Conservation (phyloP, 2,329 filamentous ascomycete genomes). For the Colletotrichum lupini region DNA sequence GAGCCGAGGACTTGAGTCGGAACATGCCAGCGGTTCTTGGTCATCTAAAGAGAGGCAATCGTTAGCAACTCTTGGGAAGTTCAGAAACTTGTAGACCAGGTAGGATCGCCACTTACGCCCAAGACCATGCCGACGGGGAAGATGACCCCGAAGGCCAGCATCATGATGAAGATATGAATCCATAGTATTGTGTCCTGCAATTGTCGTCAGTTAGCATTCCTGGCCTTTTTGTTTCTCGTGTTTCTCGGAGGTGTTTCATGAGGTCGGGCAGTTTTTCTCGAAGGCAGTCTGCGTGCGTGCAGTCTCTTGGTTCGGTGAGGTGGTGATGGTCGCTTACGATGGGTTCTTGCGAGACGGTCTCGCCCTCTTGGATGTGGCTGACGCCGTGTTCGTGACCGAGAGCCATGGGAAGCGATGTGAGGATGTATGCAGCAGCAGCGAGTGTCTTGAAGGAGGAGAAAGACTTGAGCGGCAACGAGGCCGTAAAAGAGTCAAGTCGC, state of each 20-base stretch:
- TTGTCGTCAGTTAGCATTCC: constrained; percentile 44
- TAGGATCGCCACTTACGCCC: constrained; percentile 69
- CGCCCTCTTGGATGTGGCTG: constrained; percentile 73
- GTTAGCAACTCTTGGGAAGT: constrained; percentile 21
- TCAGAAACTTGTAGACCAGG: not conserved
- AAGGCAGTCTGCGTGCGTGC: not conserved
- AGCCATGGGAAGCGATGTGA: constrained; percentile 35
- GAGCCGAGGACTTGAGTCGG: constrained; percentile 84
- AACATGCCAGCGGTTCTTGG: constrained; percentile 93
- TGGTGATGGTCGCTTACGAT: constrained; percentile 63
- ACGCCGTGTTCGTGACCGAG: constrained; percentile 60
- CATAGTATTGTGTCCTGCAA: constrained; percentile 83
- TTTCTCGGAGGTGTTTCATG: not conserved
- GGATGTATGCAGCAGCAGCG: constrained; percentile 13
- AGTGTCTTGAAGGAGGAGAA: constrained; percentile 8
- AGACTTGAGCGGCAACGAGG: constrained; percentile 23
- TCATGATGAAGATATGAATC: constrained; percentile 92
- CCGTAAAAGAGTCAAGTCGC: constrained; percentile 26
- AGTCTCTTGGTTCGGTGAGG: not conserved
- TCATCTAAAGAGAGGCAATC: constrained; percentile 68
- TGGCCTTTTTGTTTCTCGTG: not conserved
- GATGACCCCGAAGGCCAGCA: constrained; percentile 87
- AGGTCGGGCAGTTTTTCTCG: not conserved
- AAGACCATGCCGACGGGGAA: constrained; percentile 97
- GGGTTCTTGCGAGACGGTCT: constrained; percentile 77